Base-by-base conservation (phyloP, 306 rosid genomes). In the Senna tora region DNA sequence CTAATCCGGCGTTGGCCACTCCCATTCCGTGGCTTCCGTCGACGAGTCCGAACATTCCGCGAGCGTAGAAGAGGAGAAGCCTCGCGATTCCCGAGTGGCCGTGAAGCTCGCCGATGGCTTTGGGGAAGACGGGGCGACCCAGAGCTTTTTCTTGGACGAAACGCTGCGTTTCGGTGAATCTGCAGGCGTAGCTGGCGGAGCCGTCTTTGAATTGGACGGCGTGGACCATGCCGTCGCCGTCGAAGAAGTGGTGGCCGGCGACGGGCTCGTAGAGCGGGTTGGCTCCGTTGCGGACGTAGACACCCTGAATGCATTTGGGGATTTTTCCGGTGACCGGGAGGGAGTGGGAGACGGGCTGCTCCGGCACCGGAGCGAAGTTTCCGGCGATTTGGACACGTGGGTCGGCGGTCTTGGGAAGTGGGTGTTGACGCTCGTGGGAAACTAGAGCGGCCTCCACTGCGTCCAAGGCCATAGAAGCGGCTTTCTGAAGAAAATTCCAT, bases 221-320 rank as follows among this genome's bases (percentile, higher is more conserved):
- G 70, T 94, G 99, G 38, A 94, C 89, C 99, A 94, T 94, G 41
- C 99, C 99, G 71, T 94, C 99, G 3, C 99, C 99, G 80, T 94
- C 99, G 67, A 94, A 94, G 71, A 94, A 81, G 82, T 94, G 99
- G 84, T 94, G 99, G 0, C 99, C 99, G 33, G 96, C 92, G 1
- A 75, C 64, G 0, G 99, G 99, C 53, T 91, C 96, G 72, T 91
- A 69, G 9, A 79, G 90, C 0, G 99, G 99, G 84, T 94, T 94
- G 0, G 99, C 99, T 7, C 99, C 99, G 84, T 94, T 94, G 2
- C 99, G 73, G 3, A 94, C 89, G 75, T 94, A 94, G 4, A 91
- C 85, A 0, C 99, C 99, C 6, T 78, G 87, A 84, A 94, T 86
- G 87, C 90, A 74, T 33, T 80, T 77, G 0, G 99, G 99, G 67